Percentiles rank a stretch among this genome's conserved stretches.
These are phyloP conservation scores for Aspergillus uvarum DNA, from an alignment of 2,329 filamentous ascomycete species.

Conservation along the genomic window DNA sequence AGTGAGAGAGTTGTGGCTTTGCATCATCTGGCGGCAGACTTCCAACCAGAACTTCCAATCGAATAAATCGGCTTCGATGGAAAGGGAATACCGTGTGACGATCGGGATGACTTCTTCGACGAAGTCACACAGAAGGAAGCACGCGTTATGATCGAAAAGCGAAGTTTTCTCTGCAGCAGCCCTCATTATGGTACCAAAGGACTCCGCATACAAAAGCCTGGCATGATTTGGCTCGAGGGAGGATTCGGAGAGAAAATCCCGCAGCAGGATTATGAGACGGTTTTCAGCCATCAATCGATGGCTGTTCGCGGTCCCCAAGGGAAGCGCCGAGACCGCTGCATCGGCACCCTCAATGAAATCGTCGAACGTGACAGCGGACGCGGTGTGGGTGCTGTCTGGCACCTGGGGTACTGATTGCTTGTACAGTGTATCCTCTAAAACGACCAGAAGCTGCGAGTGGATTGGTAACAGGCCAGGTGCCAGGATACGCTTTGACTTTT, in stretches of 20 bases:
- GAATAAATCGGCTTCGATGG: constrained; percentile 42
- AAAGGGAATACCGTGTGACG: constrained; percentile 59
- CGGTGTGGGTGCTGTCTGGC: constrained; percentile 44
- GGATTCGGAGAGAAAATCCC: constrained; percentile 71
- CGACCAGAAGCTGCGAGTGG: constrained; percentile 75
- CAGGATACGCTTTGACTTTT: constrained; percentile 58
- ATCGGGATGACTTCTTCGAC: constrained; percentile 76
- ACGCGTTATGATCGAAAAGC: constrained; percentile 76
- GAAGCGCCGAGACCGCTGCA: constrained; percentile 62
- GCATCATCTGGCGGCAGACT: constrained; percentile 74
- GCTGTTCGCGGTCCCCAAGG: constrained; percentile 67
- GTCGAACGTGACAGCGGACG: constrained; percentile 63
- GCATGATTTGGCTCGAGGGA: constrained; percentile 54
- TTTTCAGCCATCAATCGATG: constrained; percentile 86
- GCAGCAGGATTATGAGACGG: constrained; percentile 74
- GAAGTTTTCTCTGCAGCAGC: constrained; percentile 73
- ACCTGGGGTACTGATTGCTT: constrained; percentile 59
- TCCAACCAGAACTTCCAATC: constrained; percentile 80
- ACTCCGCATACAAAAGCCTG: constrained; percentile 71
- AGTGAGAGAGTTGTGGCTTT: constrained; percentile 84
- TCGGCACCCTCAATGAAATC: constrained; percentile 66
- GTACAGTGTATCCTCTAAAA: constrained; percentile 81
- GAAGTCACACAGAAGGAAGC: constrained; percentile 88
- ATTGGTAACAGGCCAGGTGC: constrained; percentile 77
- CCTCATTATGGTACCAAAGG: constrained; percentile 72